phyloP scores from a whole-genome alignment of 306 rosid species.

The Macrotyloma uniflorum region DNA sequence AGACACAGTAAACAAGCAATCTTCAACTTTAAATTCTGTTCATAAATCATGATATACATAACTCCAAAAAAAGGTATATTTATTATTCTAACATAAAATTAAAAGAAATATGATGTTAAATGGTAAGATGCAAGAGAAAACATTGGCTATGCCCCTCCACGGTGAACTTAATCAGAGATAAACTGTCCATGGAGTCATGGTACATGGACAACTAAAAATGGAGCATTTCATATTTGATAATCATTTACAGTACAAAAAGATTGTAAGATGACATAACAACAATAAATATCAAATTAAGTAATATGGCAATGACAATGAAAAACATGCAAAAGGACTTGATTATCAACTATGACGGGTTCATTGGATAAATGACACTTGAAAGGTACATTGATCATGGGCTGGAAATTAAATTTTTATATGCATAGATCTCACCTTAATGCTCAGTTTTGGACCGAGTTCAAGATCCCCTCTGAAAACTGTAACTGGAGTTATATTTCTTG shows the following conservation, averaged over 20 bases:
- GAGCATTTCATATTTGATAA: not conserved
- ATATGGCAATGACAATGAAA: conserved; percentile 1
- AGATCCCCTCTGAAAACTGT: conserved; percentile 86
- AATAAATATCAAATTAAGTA: not conserved
- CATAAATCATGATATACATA: not conserved
- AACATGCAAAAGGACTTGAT: not conserved
- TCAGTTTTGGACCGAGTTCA: conserved; percentile 68
- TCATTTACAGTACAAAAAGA: not conserved
- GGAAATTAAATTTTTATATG: conserved; percentile 21
- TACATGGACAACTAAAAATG: conserved; percentile 12
- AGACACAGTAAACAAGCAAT: not conserved
- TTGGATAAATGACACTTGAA: not conserved
- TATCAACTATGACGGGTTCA: not conserved
- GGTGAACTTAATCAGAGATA: conserved; percentile 4
- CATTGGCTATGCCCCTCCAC: not conserved
- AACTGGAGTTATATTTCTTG: conserved; percentile 71
- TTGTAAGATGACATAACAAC: not conserved
- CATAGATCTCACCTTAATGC: conserved; percentile 72
- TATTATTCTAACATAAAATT: not conserved
- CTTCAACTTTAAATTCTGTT: not conserved
- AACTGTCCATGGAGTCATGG: conserved; percentile 1
- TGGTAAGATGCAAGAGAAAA: conserved; percentile 6
- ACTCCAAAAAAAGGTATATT: conserved; percentile 1
- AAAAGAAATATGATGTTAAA: conserved; percentile 26
- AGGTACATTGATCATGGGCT: conserved; percentile 21